phyloP scores from a whole-genome alignment of 768 basidiomycete genomes.

The Cystofilobasidium capitatum region DNA sequence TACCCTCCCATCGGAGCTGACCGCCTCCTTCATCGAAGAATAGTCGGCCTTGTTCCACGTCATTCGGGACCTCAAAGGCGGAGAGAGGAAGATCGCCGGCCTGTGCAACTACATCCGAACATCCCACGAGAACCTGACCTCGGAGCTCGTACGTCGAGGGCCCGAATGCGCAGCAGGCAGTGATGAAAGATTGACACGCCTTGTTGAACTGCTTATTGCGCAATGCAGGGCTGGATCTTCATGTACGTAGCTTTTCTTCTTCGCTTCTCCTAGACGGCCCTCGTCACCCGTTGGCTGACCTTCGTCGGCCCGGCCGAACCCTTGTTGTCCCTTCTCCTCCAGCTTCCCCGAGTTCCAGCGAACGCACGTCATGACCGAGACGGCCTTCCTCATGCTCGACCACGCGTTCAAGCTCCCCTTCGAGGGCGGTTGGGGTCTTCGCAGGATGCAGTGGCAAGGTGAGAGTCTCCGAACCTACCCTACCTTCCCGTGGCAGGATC shows the following conservation, averaged over 20 bases:
- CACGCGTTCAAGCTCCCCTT: slow-evolving; percentile 19
- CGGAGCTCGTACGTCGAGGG: slow-evolving; percentile 14
- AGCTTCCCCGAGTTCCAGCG: slow-evolving; percentile 15
- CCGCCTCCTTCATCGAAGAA: background rate
- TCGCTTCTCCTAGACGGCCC: no score
- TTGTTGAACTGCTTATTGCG: no score
- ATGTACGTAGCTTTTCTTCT: slow-evolving; percentile 1
- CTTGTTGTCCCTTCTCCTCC: background rate
- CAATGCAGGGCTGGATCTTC: slow-evolving; percentile 15
- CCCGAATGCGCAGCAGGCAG: no score
- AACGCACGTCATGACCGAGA: slow-evolving; percentile 22
- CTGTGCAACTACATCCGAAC: slow-evolving; percentile 16
- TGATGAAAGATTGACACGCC: no score
- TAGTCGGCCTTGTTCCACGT: slow-evolving; percentile 15
- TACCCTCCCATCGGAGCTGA: background rate
- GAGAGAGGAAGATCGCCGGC: slow-evolving; percentile 7
- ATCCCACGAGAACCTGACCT: background rate
- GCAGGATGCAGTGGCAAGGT: slow-evolving; percentile 25
- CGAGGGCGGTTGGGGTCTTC: slow-evolving; percentile 20
- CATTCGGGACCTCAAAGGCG: slow-evolving; percentile 16
- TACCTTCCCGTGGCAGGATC: background rate
- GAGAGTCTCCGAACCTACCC: background rate
- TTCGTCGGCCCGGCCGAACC: background rate
- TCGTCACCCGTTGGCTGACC: no score
- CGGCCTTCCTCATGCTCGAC: slow-evolving; percentile 14